Evolutionary conservation across 371 early-diverging fungal species (phyloP).

Genomic region (Mortierella sp.): DNA sequence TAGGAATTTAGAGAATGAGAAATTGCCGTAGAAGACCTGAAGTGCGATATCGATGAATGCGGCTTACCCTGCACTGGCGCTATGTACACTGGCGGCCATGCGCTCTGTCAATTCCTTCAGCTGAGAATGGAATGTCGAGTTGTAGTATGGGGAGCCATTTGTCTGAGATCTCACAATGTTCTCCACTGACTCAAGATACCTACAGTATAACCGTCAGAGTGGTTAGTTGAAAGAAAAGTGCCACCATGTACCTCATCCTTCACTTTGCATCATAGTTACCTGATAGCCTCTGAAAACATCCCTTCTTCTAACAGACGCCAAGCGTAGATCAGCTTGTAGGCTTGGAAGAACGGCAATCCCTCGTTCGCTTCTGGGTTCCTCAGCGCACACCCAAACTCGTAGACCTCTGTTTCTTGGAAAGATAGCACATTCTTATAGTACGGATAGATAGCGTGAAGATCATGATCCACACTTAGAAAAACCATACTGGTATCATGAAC

Average conservation of each 20-base stretch:
- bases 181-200: conserved; percentile 82
- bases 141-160: conserved; percentile 50
- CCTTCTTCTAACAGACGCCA: conserved; percentile 87
- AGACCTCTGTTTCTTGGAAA: conserved; percentile 79
- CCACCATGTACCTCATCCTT: background rate
- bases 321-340: conserved; percentile 87
- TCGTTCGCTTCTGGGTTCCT: conserved; percentile 60
- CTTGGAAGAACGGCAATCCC: conserved; percentile 86
- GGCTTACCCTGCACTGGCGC: too few relatives aligned
- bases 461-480: conserved; percentile 67
- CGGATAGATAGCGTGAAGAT: conserved; percentile 31
- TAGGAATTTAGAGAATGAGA: too few relatives aligned
- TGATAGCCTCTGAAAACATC: conserved; percentile 72
- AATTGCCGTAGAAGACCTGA: too few relatives aligned
- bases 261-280: conserved; percentile 39
- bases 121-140: background rate
- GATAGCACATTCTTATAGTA: conserved; percentile 62
- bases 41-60: too few relatives aligned
- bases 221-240: background rate
- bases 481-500: conserved; percentile 65
- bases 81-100: background rate
- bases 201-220: conserved; percentile 5
- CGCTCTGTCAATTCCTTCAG: conserved; percentile 2
- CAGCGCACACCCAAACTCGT: conserved; percentile 79
- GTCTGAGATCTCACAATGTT: conserved; percentile 75